phyloP scores from a whole-genome alignment of 1,284 basidiomycete species.

The Moesziomyces sp. region DNA sequence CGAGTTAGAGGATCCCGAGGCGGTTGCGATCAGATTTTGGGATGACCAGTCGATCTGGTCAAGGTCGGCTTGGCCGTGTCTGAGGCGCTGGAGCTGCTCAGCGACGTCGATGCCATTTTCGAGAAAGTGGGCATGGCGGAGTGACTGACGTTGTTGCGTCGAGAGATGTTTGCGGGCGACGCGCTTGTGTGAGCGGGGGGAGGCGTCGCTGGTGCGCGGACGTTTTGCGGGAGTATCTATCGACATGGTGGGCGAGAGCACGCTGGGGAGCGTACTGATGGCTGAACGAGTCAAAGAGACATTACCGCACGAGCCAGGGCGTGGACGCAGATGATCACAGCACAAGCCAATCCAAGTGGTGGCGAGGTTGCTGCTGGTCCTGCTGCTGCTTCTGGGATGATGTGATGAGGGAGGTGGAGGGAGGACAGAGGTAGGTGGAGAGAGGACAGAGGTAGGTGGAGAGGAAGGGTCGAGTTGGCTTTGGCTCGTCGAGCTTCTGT shows the following conservation, averaged over 20 bases:
- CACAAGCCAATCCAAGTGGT: too few relatives aligned
- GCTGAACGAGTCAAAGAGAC: too few relatives aligned
- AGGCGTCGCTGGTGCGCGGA: slow-evolving; percentile 11
- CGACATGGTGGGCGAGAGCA: slow-evolving; percentile 12
- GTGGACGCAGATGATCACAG: too few relatives aligned
- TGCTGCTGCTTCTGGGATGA: too few relatives aligned
- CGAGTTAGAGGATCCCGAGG: slow-evolving; percentile 26
- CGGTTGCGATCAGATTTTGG: slow-evolving; percentile 34
- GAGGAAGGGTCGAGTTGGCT: too few relatives aligned
- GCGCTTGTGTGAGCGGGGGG: slow-evolving; percentile 3
- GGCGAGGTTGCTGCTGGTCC: too few relatives aligned
- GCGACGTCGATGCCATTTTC: slow-evolving; percentile 21
- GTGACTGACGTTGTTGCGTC: slow-evolving; percentile 13
- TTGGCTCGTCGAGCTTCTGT: too few relatives aligned
- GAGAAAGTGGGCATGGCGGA: slow-evolving; percentile 29
- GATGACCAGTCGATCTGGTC: slow-evolving; percentile 40
- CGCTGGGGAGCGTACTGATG: too few relatives aligned
- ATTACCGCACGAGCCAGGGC: too few relatives aligned
- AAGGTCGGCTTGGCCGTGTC: slow-evolving; percentile 5
- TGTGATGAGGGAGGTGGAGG: too few relatives aligned
- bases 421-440: too few relatives aligned
- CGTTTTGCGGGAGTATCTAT: slow-evolving; percentile 29
- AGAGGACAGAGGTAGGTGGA: too few relatives aligned
- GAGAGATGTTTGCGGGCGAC: slow-evolving; percentile 3
- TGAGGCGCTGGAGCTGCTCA: slow-evolving; percentile 15